These are phyloP conservation scores for Arabidopsis thaliana DNA, from an alignment of 345 rosid species.

Conservation along the genomic window TAIR10.1 NC_003070.9:13125001-13125500, in stretches of 20 bases:
- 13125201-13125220: constrained; percentile 49
- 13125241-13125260: constrained; percentile 31
- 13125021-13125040: not conserved
- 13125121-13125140: not conserved
- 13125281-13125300: constrained; percentile 24
- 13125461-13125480: constrained; percentile 1
- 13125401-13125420: constrained; percentile 27
- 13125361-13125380: constrained; percentile 37
- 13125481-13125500: constrained; percentile 42
- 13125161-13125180: constrained; percentile 25
- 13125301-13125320: constrained; percentile 52
- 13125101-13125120: constrained; percentile 22
- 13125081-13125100: not conserved
- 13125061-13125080: constrained; percentile 30
- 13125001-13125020: constrained; percentile 27
- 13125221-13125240: constrained; percentile 24
- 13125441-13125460: constrained; percentile 34
- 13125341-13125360: constrained; percentile 22
- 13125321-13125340: constrained; percentile 32
- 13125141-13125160: constrained; percentile 13
- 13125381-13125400: constrained; percentile 35
- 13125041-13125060: constrained; percentile 34
- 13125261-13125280: constrained; percentile 16
- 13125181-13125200: not conserved
- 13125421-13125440: constrained; percentile 40